Evolutionary conservation across 2,329 filamentous ascomycete species (phyloP).

Genomic region (Thielaviopsis cerberus): DNA sequence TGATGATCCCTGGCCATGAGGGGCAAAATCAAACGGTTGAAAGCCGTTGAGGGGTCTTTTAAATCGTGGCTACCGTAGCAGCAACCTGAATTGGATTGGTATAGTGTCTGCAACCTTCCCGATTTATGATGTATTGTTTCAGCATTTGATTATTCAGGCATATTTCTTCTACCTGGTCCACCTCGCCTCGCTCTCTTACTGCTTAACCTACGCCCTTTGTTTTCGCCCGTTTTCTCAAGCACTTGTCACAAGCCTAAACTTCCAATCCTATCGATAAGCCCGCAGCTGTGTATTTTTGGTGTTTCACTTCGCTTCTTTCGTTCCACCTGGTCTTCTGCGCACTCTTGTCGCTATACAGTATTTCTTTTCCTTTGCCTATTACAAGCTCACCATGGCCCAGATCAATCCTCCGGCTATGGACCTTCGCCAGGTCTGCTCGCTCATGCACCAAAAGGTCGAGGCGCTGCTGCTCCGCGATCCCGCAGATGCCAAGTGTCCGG

Average conservation of each 20-base stretch:
- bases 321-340: not conserved
- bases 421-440: slow-evolving; percentile 27
- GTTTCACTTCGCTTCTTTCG: not conserved
- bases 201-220: not conserved
- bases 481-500: slow-evolving; percentile 26
- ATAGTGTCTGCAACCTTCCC: not conserved
- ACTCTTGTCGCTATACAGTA: no score
- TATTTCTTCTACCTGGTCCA: not conserved
- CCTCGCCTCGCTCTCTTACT: not conserved
- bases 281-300: not conserved
- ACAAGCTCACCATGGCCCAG: no score
- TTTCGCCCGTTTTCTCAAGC: not conserved
- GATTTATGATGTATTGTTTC: not conserved
- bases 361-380: not conserved
- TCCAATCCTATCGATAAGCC: not conserved
- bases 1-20: not conserved
- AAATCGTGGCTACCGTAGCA: no score
- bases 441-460: slow-evolving; percentile 40
- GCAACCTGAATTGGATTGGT: no score
- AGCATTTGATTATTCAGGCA: not conserved
- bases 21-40: not conserved
- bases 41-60: not conserved
- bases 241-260: not conserved
- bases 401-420: slow-evolving; percentile 5
- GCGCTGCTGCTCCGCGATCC: slow-evolving; percentile 45